A percentile compares a stretch with the other conserved stretches of the same genome.
phyloP scores from a whole-genome alignment of 768 basidiomycete species.

The Kwoniella europaea region DNA sequence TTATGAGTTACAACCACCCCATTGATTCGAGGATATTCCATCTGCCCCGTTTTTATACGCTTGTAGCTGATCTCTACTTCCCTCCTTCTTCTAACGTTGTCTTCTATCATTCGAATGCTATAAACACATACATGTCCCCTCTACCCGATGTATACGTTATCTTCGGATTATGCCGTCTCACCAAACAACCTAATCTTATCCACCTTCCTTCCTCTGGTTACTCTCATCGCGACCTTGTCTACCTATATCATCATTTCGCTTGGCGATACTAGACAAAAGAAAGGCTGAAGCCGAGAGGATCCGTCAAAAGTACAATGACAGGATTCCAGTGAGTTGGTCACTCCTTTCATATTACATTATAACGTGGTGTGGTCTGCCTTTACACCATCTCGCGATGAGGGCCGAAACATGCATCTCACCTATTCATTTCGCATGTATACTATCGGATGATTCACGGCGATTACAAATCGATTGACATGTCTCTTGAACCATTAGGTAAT shows the following conservation, averaged over 20 bases:
- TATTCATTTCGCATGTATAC: neutral
- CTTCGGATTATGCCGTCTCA: neutral
- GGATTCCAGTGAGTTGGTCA: conserved; percentile 79
- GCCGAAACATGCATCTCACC: neutral
- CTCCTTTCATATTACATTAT: neutral
- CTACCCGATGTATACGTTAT: neutral
- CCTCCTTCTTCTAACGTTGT: too few species aligned
- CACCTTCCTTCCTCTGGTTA: neutral
- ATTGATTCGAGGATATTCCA: too few species aligned
- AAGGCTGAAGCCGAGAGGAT: conserved; percentile 99
- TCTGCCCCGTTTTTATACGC: too few species aligned
- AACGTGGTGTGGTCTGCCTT: neutral
- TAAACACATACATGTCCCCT: neutral
- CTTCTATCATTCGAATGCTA: too few species aligned
- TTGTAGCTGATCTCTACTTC: neutral
- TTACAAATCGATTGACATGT: neutral
- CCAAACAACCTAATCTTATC: neutral
- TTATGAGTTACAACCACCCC: conserved; percentile 19
- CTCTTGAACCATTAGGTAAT: conserved; percentile 72
- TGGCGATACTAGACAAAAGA: conserved; percentile 79
- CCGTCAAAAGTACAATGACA: conserved; percentile 96
- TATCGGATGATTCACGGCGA: neutral
- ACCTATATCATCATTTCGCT: neutral
- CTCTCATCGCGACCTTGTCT: too few species aligned
- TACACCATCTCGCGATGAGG: too few species aligned